Evolutionary conservation across 768 basidiomycete species (phyloP), one percentile per base, ranked within the genome.

Genomic region (Termitomyces sp.): DNA sequence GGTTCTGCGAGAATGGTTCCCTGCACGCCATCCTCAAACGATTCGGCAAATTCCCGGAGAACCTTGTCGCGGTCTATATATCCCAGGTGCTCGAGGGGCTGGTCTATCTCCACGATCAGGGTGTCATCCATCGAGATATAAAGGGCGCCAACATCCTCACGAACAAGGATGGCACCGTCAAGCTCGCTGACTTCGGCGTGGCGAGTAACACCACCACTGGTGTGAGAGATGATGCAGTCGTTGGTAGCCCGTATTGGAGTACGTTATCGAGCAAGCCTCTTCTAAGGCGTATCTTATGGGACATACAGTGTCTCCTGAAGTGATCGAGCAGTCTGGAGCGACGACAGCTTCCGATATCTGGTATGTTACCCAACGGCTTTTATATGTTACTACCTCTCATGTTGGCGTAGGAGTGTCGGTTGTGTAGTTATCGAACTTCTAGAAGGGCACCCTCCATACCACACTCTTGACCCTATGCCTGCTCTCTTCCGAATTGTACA

Each of bases 231-330:
- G 90, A 88, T 64, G 91, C 93, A 11, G 96, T 99, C 2, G 96
- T 98, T 42, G 96, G 96, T 6, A 95, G 92, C 66, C 96, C 96
- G 4, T 99, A 99, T 68, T 99, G 96, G 96, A 99, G 91, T 94
- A 70, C 62, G 87, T 81, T 3, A 53, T 42, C 35, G 51, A 23
- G 21, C 15, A 37, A 23, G 19, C 17, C 5, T 26, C 37, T 43
- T 26, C 6, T 5, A 21, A 17, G 26, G 37, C 30, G 19, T 58
- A 42, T 48, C 41, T 58, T 23, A 57, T 46, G 43, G 33, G 7
- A 42, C 31, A 17, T 41, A 41, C 62, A 91, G 90, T 99, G 97
- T 95, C 97, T 9, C 97, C 97, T 2, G 97, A 99, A 72, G 92
- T 99, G 47, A 98, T 99, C 56, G 97, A 99, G 64, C 97, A 99